Percentiles rank a stretch among this genome's conserved stretches.
Conservation (phyloP, 2,329 filamentous ascomycete species). For the Alternaria novae-zelandiae region DNA sequence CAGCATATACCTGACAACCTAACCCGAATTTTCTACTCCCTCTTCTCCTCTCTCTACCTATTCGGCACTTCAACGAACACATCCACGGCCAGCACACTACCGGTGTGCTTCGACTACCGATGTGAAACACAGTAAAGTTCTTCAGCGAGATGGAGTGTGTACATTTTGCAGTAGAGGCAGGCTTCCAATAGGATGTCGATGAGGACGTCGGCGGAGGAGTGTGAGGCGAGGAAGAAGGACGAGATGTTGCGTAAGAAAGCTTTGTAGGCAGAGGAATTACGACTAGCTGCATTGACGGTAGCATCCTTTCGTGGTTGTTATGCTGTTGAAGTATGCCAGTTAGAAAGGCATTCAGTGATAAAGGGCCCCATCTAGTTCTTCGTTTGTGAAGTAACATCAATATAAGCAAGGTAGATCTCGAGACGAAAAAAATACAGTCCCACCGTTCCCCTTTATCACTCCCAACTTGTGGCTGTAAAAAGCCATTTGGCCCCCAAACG, state of each 20-base stretch:
- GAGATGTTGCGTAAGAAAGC: too few relatives aligned
- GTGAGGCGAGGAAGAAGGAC: background rate
- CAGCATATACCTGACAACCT: too few relatives aligned
- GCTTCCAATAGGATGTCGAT: too few relatives aligned
- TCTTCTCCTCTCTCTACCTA: too few relatives aligned
- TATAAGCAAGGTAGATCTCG: background rate
- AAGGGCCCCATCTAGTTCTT: background rate
- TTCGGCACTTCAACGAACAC: too few relatives aligned
- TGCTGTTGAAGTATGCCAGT: background rate
- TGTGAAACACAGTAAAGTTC: too few relatives aligned
- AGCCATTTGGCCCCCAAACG: background rate
- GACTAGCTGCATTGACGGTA: background rate
- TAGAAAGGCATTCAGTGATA: background rate
- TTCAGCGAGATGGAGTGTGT: too few relatives aligned
- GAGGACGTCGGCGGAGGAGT: background rate
- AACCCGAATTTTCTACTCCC: too few relatives aligned
- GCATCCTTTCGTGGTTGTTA: too few relatives aligned
- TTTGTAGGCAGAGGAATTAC: background rate
- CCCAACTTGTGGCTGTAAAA: background rate
- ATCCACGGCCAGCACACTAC: too few relatives aligned
- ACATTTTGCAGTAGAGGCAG: too few relatives aligned
- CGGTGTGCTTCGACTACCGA: too few relatives aligned
- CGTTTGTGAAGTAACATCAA: background rate
- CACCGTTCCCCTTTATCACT: background rate
- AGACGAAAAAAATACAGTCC: background rate